Percentiles rank a stretch among this genome's conserved stretches.
Conservation (phyloP, 2,329 filamentous ascomycete genomes). For the Hymenoscyphus repandus region DNA sequence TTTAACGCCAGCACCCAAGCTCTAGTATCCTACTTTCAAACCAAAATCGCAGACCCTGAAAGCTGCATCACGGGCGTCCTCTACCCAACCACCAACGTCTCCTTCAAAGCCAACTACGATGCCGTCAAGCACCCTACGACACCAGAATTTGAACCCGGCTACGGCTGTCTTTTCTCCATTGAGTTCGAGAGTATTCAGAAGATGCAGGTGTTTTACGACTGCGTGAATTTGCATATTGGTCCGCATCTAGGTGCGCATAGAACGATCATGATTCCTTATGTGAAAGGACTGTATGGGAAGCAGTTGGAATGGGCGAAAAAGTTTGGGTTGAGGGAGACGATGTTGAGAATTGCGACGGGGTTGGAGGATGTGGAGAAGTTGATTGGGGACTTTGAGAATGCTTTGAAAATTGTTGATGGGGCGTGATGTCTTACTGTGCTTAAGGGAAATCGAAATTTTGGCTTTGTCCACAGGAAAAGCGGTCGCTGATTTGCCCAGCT, state of each 20-base stretch:
- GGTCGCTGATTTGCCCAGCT: no score
- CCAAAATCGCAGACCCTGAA: slow-evolving; percentile 16
- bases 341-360: slow-evolving; percentile 20
- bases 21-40: slow-evolving; percentile 36
- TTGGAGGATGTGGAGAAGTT: slow-evolving; percentile 19
- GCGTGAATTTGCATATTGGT: slow-evolving; percentile 43
- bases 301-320: slow-evolving; percentile 13
- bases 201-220: slow-evolving; percentile 45
- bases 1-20: slow-evolving; percentile 39
- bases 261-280: slow-evolving; percentile 40
- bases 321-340: slow-evolving; percentile 15
- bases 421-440: no score
- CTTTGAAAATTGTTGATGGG: slow-evolving; percentile 17
- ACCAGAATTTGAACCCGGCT: slow-evolving; percentile 45
- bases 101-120: slow-evolving; percentile 21
- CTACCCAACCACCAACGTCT: slow-evolving; percentile 37
- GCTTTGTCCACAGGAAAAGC: no score
- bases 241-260: slow-evolving; percentile 50
- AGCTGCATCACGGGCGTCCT: slow-evolving; percentile 36
- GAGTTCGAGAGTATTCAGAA: slow-evolving; percentile 41
- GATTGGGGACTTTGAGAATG: slow-evolving; percentile 18
- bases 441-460: no score
- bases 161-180: slow-evolving; percentile 49
- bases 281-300: slow-evolving; percentile 17
- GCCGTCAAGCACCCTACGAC: slow-evolving; percentile 28